Conservation (phyloP, 176 grass and related monocot species). For the Leersia perrieri region DNA sequence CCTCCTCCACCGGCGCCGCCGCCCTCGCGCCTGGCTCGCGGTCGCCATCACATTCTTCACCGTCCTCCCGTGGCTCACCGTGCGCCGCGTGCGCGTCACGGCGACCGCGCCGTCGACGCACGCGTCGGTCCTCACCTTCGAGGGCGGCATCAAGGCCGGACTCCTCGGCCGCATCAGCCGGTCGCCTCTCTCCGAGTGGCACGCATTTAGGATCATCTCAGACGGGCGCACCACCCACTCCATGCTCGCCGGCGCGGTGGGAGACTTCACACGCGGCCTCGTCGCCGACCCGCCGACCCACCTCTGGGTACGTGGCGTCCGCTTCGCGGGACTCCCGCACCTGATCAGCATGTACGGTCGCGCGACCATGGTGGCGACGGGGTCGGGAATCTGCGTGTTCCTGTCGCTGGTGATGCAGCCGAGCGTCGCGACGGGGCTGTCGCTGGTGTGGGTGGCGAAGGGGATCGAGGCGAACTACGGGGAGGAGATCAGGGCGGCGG, state of each 20-base stretch:
- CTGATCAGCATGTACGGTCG: conserved; percentile 65
- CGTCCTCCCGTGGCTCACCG: conserved; percentile 60
- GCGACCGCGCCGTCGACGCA: conserved; percentile 53
- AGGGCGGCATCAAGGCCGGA: conserved; percentile 49
- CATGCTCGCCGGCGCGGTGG: conserved; percentile 75
- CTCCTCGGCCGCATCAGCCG: conserved; percentile 73
- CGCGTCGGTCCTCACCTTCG: conserved; percentile 61
- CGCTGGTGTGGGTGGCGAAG: conserved; percentile 73
- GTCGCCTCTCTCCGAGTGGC: conserved; percentile 75
- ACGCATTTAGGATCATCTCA: conserved; percentile 82
- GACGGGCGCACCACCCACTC: conserved; percentile 32
- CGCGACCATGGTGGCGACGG: conserved; percentile 58
- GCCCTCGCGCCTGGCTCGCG: conserved; percentile 52
- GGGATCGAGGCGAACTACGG: conserved; percentile 69
- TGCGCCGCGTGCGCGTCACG: conserved; percentile 49
- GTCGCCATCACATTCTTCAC: conserved; percentile 63
- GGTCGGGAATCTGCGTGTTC: conserved; percentile 75
- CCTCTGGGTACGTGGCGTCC: conserved; percentile 57
- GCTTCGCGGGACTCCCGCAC: conserved; percentile 62
- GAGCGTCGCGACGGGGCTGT: conserved; percentile 45
- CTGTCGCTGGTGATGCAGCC: conserved; percentile 70
- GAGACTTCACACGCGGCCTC: conserved; percentile 60
- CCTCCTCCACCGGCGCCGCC: background rate
- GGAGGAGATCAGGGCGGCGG: conserved; percentile 45
- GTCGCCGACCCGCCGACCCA: conserved; percentile 40